Evolutionary conservation across 805 yeast species (phyloP), one percentile per base, ranked within the genome.

Genomic region (Metschnikowia vanudenii): DNA sequence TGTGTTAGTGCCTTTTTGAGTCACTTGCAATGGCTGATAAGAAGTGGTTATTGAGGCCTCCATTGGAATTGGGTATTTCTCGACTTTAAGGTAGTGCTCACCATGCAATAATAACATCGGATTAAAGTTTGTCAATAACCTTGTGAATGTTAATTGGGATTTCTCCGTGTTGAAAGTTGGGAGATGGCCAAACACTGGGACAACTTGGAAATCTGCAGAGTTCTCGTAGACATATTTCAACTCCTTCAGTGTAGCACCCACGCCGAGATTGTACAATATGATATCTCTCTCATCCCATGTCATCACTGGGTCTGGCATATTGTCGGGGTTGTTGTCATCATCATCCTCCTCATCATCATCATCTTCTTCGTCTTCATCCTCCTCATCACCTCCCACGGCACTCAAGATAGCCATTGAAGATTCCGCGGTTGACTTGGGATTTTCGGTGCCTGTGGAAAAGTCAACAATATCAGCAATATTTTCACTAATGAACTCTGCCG

Each of bases 21-120:
- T 65, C 14, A 88, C 80, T 16, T 86, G 88, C 43, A 92, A 73
- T 39, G 96, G 90, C 52, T 63, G 71, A 48, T 80, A 78, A 37
- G 75, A 75, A 7, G 96, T 86, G 45, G 68, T 74, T 37, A 90
- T 65, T 1, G 68, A 63, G 3, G 84, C 96, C 51, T 78, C 75
- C 1, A 86, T 79, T 51, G 96, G 95, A 47, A 92, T 75, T 47
- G 96, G 94, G 74, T 78, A 82, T 64, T 83, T 79, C 53, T 76
- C 75, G 52, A 92, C 65, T 67, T 82, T 89, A 57, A 91, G 74
- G 68, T 86, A 92, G 66, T 92, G 97, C 71, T 92, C 99, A 49
- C 98, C 99, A 65, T 92, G 98, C 56, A 92, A 78, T 61, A 92
- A 76, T 68, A 85, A 76, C 81, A 89, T 84, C 50, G 94, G 96